These are phyloP conservation scores for Pyrenophora teres DNA, from an alignment of 2,329 filamentous ascomycete genomes.

Conservation along the genomic window DNA sequence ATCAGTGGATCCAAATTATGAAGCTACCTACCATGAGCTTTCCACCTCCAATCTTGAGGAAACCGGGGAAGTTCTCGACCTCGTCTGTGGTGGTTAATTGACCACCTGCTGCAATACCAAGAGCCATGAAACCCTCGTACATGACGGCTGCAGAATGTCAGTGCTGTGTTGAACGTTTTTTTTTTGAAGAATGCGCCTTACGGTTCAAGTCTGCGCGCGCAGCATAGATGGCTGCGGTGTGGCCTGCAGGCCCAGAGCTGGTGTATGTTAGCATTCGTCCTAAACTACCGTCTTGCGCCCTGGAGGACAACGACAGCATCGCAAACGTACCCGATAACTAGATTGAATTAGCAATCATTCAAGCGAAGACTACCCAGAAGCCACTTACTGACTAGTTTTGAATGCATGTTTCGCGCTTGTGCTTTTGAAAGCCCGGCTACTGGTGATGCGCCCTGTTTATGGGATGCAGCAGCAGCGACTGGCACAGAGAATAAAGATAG, in stretches of 20 bases:
- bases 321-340: slow-evolving; percentile 45
- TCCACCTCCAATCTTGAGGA: slow-evolving; percentile 84
- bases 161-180: neutral
- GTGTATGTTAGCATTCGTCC: slow-evolving; percentile 35
- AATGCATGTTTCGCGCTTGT: slow-evolving; percentile 74
- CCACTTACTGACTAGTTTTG: slow-evolving; percentile 82
- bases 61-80: slow-evolving; percentile 97
- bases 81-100: slow-evolving; percentile 98
- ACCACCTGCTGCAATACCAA: slow-evolving; percentile 92
- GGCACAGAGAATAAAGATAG: slow-evolving; percentile 75
- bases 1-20: neutral
- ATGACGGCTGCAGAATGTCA: slow-evolving; percentile 68
- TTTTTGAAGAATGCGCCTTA: slow-evolving; percentile 45
- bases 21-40: slow-evolving; percentile 73
- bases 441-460: slow-evolving; percentile 63
- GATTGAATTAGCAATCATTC: slow-evolving; percentile 30
- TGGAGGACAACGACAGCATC: slow-evolving; percentile 15
- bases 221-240: slow-evolving; percentile 96
- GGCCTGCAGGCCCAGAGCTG: slow-evolving; percentile 94
- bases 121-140: slow-evolving; percentile 97
- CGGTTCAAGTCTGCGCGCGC: slow-evolving; percentile 91
- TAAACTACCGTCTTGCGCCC: neutral
- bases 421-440: slow-evolving; percentile 42
- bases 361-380: neutral
- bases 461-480: slow-evolving; percentile 71